A percentile compares a stretch with the other conserved stretches of the same genome.
Conservation (phyloP, 495 filamentous ascomycete genomes). For the Thermochaetoides thermophila region DNA sequence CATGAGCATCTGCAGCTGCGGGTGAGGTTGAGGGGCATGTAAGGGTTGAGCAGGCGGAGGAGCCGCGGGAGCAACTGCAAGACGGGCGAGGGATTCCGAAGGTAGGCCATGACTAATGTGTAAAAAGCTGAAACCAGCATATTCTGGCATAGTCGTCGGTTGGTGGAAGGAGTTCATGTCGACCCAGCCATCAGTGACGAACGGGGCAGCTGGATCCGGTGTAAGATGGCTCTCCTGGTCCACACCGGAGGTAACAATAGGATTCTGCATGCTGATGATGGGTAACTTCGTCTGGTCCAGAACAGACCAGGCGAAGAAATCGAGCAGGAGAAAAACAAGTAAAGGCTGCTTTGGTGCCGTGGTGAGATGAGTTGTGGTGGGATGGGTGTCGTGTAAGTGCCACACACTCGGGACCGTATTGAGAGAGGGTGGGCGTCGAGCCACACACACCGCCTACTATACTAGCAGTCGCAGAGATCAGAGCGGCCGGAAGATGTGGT, state of each 20-base stretch:
- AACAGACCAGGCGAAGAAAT: conserved; percentile 19
- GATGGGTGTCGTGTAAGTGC: conserved; percentile 11
- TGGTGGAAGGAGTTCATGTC: conserved; percentile 31
- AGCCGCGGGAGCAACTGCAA: no score
- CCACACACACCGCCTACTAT: no score
- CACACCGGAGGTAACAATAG: conserved; percentile 32
- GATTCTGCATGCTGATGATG: conserved; percentile 33
- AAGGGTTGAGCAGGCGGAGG: conserved; percentile 25
- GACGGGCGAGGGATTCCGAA: conserved; percentile 29
- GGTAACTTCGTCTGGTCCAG: conserved; percentile 16
- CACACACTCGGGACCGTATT: no score
- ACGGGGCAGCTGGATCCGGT: conserved; percentile 25
- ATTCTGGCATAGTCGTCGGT: conserved; percentile 32
- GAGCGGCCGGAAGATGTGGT: conserved; percentile 13
- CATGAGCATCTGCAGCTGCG: conserved; percentile 43
- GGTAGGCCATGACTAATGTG: conserved; percentile 32
- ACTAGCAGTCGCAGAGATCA: conserved; percentile 12
- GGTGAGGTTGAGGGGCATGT: conserved; percentile 22
- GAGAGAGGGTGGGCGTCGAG: no score
- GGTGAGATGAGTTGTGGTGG: conserved; percentile 5
- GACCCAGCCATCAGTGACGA: conserved; percentile 25
- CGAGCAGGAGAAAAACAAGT: conserved; percentile 12
- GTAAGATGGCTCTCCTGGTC: conserved; percentile 34
- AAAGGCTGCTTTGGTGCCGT: conserved; percentile 9
- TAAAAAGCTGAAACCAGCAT: conserved; percentile 20